Percentiles rank a stretch among this genome's conserved stretches.
Evolutionary conservation across 1,139 yeast genomes (phyloP).

Genomic region (Diutina scorzettiae): DNA sequence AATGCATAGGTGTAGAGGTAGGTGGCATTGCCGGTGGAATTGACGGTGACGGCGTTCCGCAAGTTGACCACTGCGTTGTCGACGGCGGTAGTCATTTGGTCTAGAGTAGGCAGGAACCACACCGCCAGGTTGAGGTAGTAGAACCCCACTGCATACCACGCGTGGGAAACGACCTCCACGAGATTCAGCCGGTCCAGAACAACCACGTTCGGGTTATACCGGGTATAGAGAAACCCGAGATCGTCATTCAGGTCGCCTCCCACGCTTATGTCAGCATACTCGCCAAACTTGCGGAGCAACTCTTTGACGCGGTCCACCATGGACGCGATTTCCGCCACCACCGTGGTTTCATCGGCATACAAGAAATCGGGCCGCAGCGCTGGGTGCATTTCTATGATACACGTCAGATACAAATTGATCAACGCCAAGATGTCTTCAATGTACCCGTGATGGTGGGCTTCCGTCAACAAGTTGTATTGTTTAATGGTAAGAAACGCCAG

Average conservation of each 20-base stretch:
- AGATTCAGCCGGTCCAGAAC: slow-evolving; percentile 18
- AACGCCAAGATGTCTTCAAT: slow-evolving; percentile 24
- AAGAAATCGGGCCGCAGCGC: neutral
- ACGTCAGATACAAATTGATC: slow-evolving; percentile 25
- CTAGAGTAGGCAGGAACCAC: slow-evolving; percentile 17
- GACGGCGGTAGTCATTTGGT: slow-evolving; percentile 12
- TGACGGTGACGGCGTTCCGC: slow-evolving; percentile 27
- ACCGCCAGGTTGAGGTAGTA: slow-evolving; percentile 21
- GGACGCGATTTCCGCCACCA: neutral
- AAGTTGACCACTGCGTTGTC: slow-evolving; percentile 16
- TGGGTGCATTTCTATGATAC: slow-evolving; percentile 28
- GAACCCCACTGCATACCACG: slow-evolving; percentile 30
- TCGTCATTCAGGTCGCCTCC: slow-evolving; percentile 21
- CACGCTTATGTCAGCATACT: slow-evolving; percentile 7
- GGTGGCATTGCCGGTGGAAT: slow-evolving; percentile 25
- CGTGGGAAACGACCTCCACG: slow-evolving; percentile 22
- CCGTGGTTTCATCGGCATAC: neutral
- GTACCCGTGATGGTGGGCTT: slow-evolving; percentile 22
- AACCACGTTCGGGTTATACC: slow-evolving; percentile 24
- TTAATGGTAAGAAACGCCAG: slow-evolving; percentile 31
- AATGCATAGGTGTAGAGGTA: slow-evolving; percentile 28
- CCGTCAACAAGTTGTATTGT: slow-evolving; percentile 23
- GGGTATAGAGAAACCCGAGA: slow-evolving; percentile 27
- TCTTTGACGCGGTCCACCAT: slow-evolving; percentile 11
- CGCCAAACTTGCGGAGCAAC: slow-evolving; percentile 17